Evolutionary conservation across 768 basidiomycete genomes (phyloP).

Genomic region (Suillus brevipes): DNA sequence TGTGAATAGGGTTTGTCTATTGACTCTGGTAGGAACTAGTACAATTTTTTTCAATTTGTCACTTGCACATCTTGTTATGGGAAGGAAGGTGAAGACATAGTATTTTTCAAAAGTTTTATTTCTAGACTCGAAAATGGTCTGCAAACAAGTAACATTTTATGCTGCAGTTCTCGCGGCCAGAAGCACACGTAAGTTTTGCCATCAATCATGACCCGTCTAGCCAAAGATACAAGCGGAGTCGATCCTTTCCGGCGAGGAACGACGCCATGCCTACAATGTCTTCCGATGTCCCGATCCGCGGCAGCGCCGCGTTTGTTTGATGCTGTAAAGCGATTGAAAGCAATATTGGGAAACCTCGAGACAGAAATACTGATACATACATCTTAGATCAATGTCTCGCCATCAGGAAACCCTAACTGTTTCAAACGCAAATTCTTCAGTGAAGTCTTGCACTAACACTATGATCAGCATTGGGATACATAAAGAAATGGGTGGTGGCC

Average conservation of each 20-base stretch:
- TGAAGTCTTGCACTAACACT: background rate
- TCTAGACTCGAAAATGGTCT: background rate
- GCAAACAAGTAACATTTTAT: background rate
- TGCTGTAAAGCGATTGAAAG: background rate
- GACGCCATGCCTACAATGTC: slow-evolving; percentile 32
- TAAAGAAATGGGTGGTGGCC: too few species aligned
- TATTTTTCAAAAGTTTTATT: background rate
- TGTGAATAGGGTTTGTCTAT: too few species aligned
- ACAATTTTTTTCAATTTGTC: too few species aligned
- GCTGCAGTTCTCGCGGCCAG: background rate
- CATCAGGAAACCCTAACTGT: background rate
- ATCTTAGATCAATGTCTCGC: background rate
- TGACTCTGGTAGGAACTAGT: too few species aligned
- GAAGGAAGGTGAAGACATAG: background rate
- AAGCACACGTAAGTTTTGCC: background rate
- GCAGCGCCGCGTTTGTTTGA: slow-evolving; percentile 16
- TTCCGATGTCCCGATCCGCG: slow-evolving; percentile 1
- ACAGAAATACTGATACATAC: background rate
- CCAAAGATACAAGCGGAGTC: slow-evolving; percentile 32
- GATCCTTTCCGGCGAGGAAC: slow-evolving; percentile 28
- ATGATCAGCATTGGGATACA: background rate
- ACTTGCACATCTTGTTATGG: background rate
- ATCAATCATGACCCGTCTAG: slow-evolving; percentile 4
- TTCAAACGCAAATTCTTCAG: background rate
- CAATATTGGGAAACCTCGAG: background rate